Evolutionary conservation across 495 filamentous ascomycete genomes (phyloP).

Genomic region (Cryomyces antarcticus): DNA sequence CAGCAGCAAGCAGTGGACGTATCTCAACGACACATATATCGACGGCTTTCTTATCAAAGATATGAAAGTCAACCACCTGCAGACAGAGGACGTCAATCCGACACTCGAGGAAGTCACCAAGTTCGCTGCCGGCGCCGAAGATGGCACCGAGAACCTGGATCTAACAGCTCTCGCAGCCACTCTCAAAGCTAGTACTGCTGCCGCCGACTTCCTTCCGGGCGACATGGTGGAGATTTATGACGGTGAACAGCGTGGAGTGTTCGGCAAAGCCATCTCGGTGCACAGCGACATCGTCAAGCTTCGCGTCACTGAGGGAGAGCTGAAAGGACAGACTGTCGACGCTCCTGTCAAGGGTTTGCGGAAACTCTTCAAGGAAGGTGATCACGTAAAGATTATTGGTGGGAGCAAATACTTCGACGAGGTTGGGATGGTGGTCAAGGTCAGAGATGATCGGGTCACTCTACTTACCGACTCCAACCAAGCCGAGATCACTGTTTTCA

Average conservation of each 20-base stretch:
- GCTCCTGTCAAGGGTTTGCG: constrained; percentile 82
- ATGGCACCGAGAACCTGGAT: constrained; percentile 85
- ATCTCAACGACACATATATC: constrained; percentile 69
- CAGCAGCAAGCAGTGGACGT: constrained; percentile 55
- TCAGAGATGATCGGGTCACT: constrained; percentile 77
- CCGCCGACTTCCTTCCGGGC: constrained; percentile 68
- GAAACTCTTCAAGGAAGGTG: constrained; percentile 81
- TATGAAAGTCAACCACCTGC: constrained; percentile 68
- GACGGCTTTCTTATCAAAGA: constrained; percentile 90
- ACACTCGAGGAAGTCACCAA: constrained; percentile 85
- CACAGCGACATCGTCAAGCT: constrained; percentile 81
- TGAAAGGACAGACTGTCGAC: constrained; percentile 70
- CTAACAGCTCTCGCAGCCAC: constrained; percentile 73
- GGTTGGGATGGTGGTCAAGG: constrained; percentile 89
- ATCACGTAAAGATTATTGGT: constrained; percentile 97
- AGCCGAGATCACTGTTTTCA: constrained; percentile 92
- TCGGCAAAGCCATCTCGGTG: constrained; percentile 72
- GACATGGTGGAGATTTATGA: constrained; percentile 91
- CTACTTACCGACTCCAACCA: constrained; percentile 77
- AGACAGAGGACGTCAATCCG: constrained; percentile 75
- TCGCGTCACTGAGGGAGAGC: constrained; percentile 61
- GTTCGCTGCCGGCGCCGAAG: constrained; percentile 72
- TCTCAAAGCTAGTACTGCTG: constrained; percentile 54
- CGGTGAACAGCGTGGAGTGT: constrained; percentile 83
- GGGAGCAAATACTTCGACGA: constrained; percentile 86